Base-by-base conservation (phyloP, 768 basidiomycete species). In the Hygrocybe punicea region DNA sequence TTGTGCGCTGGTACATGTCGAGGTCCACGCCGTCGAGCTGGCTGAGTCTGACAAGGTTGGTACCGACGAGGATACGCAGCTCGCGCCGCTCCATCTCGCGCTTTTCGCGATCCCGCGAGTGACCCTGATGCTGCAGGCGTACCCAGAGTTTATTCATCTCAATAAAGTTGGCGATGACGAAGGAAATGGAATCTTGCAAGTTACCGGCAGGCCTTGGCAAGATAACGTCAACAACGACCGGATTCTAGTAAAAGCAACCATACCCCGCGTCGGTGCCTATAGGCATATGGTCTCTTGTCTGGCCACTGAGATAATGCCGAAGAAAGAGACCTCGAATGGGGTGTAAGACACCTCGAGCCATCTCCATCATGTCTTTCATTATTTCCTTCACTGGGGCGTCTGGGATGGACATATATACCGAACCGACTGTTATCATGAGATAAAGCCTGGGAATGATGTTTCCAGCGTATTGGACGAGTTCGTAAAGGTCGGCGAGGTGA, bases 81-180 rank as follows among this genome's bases (percentile, higher is more conserved):
- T 99, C 97, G 58, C 89, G 85, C 29, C 97, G 87, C 68, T 99
- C 97, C 79, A 96, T 78, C 71, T 98, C 97, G 52, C 97, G 89
- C 72, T 97, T 97, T 70, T 99, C 97, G 53, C 95, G 85, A 70
- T 99, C 97, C 47, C 93, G 84, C 1, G 94, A 97, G 66, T 98
- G 95, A 0, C 96, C 97, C 67, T 96, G 92, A 66, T 99, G 97
- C 71, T 98, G 97, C 10, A 98, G 80, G 39, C 97, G 91, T 2
- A 99, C 96, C 97, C 97, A 98, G 21, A 98, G 86, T 70, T 98
- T 99, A 81, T 98, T 98, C 96, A 98, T 99, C 69, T 99, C 97
- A 69, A 99, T 93, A 67, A 99, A 98, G 72, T 98, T 98, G 58
- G 94, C 98, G 58, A 99, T 81, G 39, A 98, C 94, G 69, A 98